Conservation (phyloP, 345 rosid species). For the Salix udensis region DNA sequence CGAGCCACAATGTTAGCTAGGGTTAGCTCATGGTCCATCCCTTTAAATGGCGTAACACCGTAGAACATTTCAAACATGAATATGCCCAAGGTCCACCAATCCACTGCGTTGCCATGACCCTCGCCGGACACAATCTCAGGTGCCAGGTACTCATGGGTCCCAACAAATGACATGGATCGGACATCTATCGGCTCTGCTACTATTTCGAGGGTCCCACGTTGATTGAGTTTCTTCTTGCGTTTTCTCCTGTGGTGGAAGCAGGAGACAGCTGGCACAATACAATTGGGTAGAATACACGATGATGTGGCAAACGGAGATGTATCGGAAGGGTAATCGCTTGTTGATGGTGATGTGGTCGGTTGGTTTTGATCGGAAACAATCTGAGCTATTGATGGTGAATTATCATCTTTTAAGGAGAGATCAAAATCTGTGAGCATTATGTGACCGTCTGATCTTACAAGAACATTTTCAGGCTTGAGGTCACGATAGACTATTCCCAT, state of each 20-base stretch:
- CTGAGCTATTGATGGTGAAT: too few relatives aligned
- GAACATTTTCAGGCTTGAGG: too few relatives aligned
- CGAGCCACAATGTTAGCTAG: conserved; percentile 60
- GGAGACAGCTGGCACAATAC: conserved; percentile 50
- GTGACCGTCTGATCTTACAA: too few relatives aligned
- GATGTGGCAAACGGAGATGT: conserved; percentile 25
- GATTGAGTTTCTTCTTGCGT: conserved; percentile 26
- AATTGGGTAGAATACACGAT: conserved; percentile 54
- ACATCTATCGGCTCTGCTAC: conserved; percentile 58
- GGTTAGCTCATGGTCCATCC: conserved; percentile 51
- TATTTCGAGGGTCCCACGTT: conserved; percentile 36
- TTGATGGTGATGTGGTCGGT: too few relatives aligned
- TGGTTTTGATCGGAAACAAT: too few relatives aligned
- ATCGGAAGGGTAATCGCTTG: neutral
- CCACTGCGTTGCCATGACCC: conserved; percentile 67
- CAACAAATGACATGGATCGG: conserved; percentile 60
- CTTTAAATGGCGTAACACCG: conserved; percentile 56
- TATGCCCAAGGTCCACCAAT: conserved; percentile 70
- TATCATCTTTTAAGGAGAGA: too few relatives aligned
- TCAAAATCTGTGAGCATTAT: too few relatives aligned
- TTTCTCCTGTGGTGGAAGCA: conserved; percentile 41
- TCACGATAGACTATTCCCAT: too few relatives aligned
- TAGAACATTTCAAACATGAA: conserved; percentile 56
- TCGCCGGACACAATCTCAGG: conserved; percentile 63
- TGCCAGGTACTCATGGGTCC: conserved; percentile 66